Conservation (phyloP, 2,329 filamentous ascomycete species). For the Stromatinia cepivora region DNA sequence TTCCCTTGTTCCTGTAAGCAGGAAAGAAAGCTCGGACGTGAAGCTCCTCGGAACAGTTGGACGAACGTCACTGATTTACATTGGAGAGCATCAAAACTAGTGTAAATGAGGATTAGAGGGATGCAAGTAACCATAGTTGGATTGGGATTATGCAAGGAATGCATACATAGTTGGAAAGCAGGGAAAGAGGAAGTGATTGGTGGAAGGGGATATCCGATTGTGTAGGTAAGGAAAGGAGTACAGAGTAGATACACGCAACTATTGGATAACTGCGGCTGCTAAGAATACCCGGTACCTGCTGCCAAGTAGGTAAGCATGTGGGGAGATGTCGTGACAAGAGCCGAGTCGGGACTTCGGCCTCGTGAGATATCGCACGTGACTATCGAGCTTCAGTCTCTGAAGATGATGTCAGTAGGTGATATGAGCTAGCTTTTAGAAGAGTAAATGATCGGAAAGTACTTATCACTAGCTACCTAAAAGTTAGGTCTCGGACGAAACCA, state of each 20-base stretch:
- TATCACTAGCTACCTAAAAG: too few relatives aligned
- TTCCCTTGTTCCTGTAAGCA: conserved; percentile 18
- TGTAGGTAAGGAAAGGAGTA: conserved; percentile 5
- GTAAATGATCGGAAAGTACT: too few relatives aligned
- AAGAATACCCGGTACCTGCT: not conserved
- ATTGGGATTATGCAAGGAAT: conserved; percentile 20
- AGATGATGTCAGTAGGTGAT: not conserved
- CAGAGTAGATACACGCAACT: not conserved
- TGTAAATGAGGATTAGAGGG: not conserved
- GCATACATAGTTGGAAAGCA: not conserved
- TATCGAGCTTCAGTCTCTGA: not conserved
- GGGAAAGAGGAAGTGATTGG: not conserved
- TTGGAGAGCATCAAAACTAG: not conserved
- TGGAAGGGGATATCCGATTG: not conserved
- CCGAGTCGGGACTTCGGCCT: not conserved
- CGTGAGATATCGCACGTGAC: not conserved
- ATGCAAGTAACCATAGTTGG: conserved; percentile 17
- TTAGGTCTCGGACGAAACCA: too few relatives aligned
- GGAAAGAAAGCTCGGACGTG: conserved; percentile 11
- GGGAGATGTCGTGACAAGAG: not conserved
- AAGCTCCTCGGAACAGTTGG: conserved; percentile 5
- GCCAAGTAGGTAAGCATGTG: not conserved
- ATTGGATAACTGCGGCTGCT: not conserved
- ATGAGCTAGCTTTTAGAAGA: not conserved
- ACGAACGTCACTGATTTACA: not conserved